Base-by-base conservation (phyloP, 352 stramenopile species). In the Phytophthora sansomeana region DNA sequence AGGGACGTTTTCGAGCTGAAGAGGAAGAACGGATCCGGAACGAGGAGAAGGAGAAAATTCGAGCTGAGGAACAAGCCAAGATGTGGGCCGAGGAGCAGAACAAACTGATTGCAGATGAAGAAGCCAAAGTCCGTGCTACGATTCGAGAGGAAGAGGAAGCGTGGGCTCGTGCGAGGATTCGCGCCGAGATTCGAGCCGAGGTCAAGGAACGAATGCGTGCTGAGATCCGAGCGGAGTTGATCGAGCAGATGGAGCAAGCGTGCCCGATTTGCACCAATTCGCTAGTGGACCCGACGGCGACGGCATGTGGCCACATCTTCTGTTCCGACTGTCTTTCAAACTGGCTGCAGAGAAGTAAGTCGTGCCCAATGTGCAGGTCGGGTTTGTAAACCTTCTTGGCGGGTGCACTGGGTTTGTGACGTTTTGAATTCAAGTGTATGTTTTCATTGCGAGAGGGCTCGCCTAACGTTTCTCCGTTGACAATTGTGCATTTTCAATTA, bases 311-410 rank as follows among this genome's bases (percentile, higher is more conserved):
- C 17, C 46, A 53, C 29, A 41, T 29, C 0, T 53, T 41, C 9
- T 53, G 46, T 29, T 39, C 26, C 1, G 46, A 17, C 17, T 53
- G 46, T 14, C 46, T 53, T 8, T 28, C 46, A 4, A n/a, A 17
- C 16, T 53, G 46, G 46, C 3, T 53, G 29, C 14, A 41, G 46
- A 13, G 29, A 4, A 53, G 29, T 28, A 41, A 28, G 6, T 39
- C 46, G 46, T 53, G 46, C n/a, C 46, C 46, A n/a, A 53, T 39
- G 14, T 53, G 46, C 10, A 53, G 46, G 29, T 41, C 46, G n/a
- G 29, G n/a, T 14, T 14, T 39, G 46, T 53, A 39, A 53, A 43
- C 16, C 33, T 39, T 39, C 33, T n/a, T 39, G 8, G 11, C 11
- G 33, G 33, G 9, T 36, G 9, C 32, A 11, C 14, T 36, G 9